A percentile compares a stretch with the other conserved stretches of the same genome.
Conservation (phyloP, 164 flowering plant genomes). For the Aristolochia contorta region DNA sequence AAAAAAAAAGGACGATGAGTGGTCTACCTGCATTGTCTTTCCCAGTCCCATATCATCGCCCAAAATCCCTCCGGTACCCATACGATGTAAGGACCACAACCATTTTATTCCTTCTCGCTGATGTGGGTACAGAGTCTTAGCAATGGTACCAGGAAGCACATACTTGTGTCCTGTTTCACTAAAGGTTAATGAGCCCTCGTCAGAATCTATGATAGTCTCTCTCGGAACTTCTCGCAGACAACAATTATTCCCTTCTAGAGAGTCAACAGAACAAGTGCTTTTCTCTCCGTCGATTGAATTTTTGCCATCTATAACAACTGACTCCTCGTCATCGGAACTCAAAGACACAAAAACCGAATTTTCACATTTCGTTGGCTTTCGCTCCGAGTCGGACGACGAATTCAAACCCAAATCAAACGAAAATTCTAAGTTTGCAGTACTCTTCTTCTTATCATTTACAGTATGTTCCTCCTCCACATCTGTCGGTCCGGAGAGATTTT, state of each 20-base stretch:
- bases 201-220: constrained; percentile 7
- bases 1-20: neutral
- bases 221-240: constrained; percentile 3
- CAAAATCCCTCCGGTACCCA: constrained; percentile 79
- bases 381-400: constrained; percentile 1
- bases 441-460: neutral
- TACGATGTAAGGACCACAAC: constrained; percentile 93
- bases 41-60: constrained; percentile 99
- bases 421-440: neutral
- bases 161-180: constrained; percentile 32
- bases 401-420: constrained; percentile 10
- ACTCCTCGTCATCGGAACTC: neutral
- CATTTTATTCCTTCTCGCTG: constrained; percentile 87
- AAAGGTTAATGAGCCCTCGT: constrained; percentile 29
- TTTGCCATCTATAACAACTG: constrained; percentile 1
- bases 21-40: constrained; percentile 90
- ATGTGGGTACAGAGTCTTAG: constrained; percentile 78
- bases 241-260: constrained; percentile 1
- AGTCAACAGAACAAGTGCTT: constrained; percentile 1
- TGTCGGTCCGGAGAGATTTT: constrained; percentile 2
- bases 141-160: constrained; percentile 50
- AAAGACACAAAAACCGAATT: too few species aligned
- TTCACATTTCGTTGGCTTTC: too few species aligned
- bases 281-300: constrained; percentile 3
- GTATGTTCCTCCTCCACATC: constrained; percentile 2